Conservation (phyloP, 306 rosid species). For the Rosa rugosa region DNA sequence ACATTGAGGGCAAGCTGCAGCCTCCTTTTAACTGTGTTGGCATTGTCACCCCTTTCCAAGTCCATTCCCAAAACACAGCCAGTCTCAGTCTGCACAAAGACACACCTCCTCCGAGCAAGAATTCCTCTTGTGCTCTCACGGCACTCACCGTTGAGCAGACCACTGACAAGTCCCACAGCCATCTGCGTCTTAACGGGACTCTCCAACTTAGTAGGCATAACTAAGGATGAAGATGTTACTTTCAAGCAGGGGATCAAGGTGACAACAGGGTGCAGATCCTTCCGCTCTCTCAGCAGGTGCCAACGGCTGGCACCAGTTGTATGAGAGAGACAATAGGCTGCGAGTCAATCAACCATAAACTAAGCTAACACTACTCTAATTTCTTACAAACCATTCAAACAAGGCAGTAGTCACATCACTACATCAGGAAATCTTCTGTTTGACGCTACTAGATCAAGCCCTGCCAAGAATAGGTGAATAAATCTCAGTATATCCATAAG, state of each 20-base stretch:
- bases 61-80: conserved; percentile 79
- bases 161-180: conserved; percentile 52
- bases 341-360: conserved; percentile 12
- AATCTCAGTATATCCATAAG: neutral
- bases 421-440: conserved; percentile 10
- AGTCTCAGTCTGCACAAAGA: conserved; percentile 81
- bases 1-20: conserved; percentile 68
- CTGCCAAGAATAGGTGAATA: neutral
- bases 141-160: conserved; percentile 45
- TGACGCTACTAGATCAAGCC: neutral
- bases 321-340: conserved; percentile 15
- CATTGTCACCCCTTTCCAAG: conserved; percentile 74
- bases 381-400: neutral
- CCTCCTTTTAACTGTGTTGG: conserved; percentile 74
- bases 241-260: neutral
- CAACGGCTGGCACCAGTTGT: conserved; percentile 18
- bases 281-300: conserved; percentile 21
- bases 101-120: conserved; percentile 68
- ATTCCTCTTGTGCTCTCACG: conserved; percentile 44
- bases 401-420: neutral
- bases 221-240: neutral
- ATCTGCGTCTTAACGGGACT: conserved; percentile 45
- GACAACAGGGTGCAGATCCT: conserved; percentile 4
- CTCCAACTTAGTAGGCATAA: conserved; percentile 55
- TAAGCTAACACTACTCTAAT: conserved; percentile 9